A percentile compares a stretch with the other conserved stretches of the same genome.
Evolutionary conservation across 2,329 filamentous ascomycete species (phyloP).

Genomic region (Aspergillus chevalieri): DNA sequence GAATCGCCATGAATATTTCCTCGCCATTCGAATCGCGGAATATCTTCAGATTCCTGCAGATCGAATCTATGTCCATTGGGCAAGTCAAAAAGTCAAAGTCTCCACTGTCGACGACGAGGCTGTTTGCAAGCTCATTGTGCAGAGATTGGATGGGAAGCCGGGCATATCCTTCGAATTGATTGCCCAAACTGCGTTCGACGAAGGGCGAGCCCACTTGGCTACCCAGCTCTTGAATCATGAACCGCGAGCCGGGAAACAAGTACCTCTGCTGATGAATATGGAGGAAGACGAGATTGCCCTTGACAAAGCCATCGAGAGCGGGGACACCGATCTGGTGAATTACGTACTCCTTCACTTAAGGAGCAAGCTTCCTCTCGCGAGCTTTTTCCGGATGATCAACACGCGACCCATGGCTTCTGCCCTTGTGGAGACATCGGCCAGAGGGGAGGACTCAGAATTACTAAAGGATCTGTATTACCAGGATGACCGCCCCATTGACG

Average conservation of each 20-base stretch:
- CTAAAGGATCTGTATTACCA: slow-evolving; percentile 97
- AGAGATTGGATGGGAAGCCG: slow-evolving; percentile 76
- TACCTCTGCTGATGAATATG: slow-evolving; percentile 87
- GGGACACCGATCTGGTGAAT: slow-evolving; percentile 87
- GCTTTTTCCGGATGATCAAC: slow-evolving; percentile 90
- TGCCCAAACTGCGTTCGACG: slow-evolving; percentile 85
- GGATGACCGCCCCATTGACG: slow-evolving; percentile 83
- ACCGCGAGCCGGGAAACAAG: slow-evolving; percentile 89
- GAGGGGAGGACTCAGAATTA: slow-evolving; percentile 69
- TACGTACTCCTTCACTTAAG: slow-evolving; percentile 82
- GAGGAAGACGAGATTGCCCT: slow-evolving; percentile 92
- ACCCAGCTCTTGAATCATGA: slow-evolving; percentile 91
- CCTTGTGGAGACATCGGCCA: slow-evolving; percentile 78
- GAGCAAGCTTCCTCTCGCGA: slow-evolving; percentile 81
- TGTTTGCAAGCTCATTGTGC: slow-evolving; percentile 79
- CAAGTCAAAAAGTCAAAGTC: slow-evolving; percentile 82
- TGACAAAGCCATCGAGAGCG: slow-evolving; percentile 93
- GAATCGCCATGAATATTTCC: slow-evolving; percentile 81
- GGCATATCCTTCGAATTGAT: slow-evolving; percentile 96
- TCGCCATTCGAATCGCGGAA: slow-evolving; percentile 81
- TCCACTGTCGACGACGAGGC: slow-evolving; percentile 81
- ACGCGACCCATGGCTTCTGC: slow-evolving; percentile 77
- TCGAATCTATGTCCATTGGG: slow-evolving; percentile 94
- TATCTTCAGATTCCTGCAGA: slow-evolving; percentile 82
- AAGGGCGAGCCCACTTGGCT: slow-evolving; percentile 81